Conservation (phyloP, 208 protist genomes). For the Trypanosoma grayi region DNA sequence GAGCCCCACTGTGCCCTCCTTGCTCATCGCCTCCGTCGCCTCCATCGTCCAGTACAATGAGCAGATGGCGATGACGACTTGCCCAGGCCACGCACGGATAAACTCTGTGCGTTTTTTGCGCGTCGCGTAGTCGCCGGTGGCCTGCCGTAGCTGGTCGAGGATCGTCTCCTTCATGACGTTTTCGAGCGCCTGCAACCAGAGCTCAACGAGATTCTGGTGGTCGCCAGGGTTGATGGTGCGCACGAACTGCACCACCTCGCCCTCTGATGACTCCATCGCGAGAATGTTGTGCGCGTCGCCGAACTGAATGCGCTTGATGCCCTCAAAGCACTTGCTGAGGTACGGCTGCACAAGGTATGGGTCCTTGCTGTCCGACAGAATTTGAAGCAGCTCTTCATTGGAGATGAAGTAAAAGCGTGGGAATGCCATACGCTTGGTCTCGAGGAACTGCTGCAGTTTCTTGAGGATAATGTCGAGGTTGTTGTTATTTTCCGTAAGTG, state of each 20-base stretch:
- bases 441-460: slow-evolving; percentile 97
- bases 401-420: slow-evolving; percentile 98
- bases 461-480: slow-evolving; percentile 96
- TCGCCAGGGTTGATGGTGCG: slow-evolving; percentile 84
- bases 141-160: slow-evolving; percentile 79
- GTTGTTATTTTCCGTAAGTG: slow-evolving; percentile 90
- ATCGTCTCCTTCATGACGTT: slow-evolving; percentile 89
- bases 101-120: slow-evolving; percentile 80
- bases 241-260: slow-evolving; percentile 84
- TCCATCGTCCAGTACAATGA: slow-evolving; percentile 94
- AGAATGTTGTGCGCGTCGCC: slow-evolving; percentile 89
- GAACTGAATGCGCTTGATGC: slow-evolving; percentile 93
- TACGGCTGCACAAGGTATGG: slow-evolving; percentile 94
- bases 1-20: slow-evolving; percentile 81
- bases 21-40: slow-evolving; percentile 86
- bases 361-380: slow-evolving; percentile 95
- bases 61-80: slow-evolving; percentile 91
- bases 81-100: slow-evolving; percentile 91
- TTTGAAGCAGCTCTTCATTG: slow-evolving; percentile 95
- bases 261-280: slow-evolving; percentile 91
- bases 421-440: slow-evolving; percentile 97
- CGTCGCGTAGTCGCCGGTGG: slow-evolving; percentile 81
- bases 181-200: slow-evolving; percentile 95
- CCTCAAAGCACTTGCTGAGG: slow-evolving; percentile 96
- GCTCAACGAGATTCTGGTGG: slow-evolving; percentile 91